These are phyloP conservation scores for Adansonia digitata DNA, from an alignment of 345 rosid species.

Conservation along the genomic window DNA sequence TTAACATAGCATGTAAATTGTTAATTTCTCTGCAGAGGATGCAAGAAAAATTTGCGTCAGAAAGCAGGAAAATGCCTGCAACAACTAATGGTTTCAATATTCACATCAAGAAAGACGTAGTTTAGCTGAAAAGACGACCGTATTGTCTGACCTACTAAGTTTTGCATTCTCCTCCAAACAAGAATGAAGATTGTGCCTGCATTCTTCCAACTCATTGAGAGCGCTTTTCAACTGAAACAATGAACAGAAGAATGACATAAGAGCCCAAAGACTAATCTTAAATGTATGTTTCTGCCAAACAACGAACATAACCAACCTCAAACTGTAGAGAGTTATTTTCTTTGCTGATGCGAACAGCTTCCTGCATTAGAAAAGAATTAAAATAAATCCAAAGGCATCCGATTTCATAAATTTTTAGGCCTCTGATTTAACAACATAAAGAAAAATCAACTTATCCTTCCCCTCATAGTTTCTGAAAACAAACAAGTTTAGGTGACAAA, in stretches of 20 bases:
- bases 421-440: slow-evolving; percentile 1
- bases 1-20: slow-evolving; percentile 46
- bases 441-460: background rate
- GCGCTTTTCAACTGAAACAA: slow-evolving; percentile 55
- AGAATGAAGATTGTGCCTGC: slow-evolving; percentile 57
- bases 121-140: slow-evolving; percentile 16
- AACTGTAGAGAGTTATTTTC: slow-evolving; percentile 47
- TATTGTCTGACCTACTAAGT: slow-evolving; percentile 56
- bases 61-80: slow-evolving; percentile 12
- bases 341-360: slow-evolving; percentile 34
- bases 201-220: slow-evolving; percentile 56
- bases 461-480: background rate
- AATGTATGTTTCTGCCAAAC: slow-evolving; percentile 15
- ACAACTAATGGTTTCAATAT: background rate
- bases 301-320: slow-evolving; percentile 51
- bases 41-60: slow-evolving; percentile 16
- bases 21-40: slow-evolving; percentile 60
- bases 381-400: slow-evolving; percentile 3
- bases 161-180: slow-evolving; percentile 80
- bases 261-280: slow-evolving; percentile 9
- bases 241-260: slow-evolving; percentile 15
- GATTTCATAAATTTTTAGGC: background rate
- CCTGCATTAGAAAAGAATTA: slow-evolving; percentile 34
- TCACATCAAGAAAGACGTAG: slow-evolving; percentile 12
- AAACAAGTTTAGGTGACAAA: background rate